Percentiles rank a stretch among this genome's conserved stretches.
phyloP scores from a whole-genome alignment of 2,329 filamentous ascomycete genomes.

The Lomentospora prolificans region DNA sequence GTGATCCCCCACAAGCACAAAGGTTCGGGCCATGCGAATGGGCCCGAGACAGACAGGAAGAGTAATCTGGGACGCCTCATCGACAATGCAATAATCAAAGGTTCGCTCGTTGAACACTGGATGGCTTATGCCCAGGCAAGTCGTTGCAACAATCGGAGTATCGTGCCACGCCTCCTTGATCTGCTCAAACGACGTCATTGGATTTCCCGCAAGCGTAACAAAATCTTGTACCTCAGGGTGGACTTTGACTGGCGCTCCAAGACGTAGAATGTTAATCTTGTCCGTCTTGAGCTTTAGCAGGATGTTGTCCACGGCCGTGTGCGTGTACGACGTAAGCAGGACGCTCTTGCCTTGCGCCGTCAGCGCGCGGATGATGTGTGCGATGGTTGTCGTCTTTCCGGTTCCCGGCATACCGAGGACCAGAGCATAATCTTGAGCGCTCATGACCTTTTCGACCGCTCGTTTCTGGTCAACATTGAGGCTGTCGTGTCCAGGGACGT shows the following conservation, averaged over 20 bases:
- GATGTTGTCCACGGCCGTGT: slow-evolving; percentile 97
- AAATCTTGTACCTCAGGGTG: slow-evolving; percentile 83
- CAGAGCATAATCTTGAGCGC: slow-evolving; percentile 88
- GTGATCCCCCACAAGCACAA: slow-evolving; percentile 93
- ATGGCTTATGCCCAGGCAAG: slow-evolving; percentile 86
- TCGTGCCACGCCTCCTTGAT: slow-evolving; percentile 76
- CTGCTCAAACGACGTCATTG: slow-evolving; percentile 70
- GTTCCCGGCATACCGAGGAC: slow-evolving; percentile 97
- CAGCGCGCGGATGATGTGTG: slow-evolving; percentile 87
- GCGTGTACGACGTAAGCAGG: slow-evolving; percentile 87
- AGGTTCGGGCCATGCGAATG: slow-evolving; percentile 83
- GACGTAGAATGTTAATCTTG: slow-evolving; percentile 68
- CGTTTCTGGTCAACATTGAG: slow-evolving; percentile 81
- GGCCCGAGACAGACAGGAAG: slow-evolving; percentile 89
- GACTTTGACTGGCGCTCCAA: slow-evolving; percentile 77
- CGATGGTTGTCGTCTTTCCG: slow-evolving; percentile 96
- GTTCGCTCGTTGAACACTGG: slow-evolving; percentile 76
- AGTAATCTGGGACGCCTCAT: slow-evolving; percentile 96
- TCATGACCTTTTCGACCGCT: slow-evolving; percentile 93
- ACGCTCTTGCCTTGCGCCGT: slow-evolving; percentile 87
- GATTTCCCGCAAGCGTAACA: slow-evolving; percentile 64
- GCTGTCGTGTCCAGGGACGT: slow-evolving; percentile 35
- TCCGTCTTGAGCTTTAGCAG: slow-evolving; percentile 80
- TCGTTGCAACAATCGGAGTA: slow-evolving; percentile 85
- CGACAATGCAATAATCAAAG: slow-evolving; percentile 97